Evolutionary conservation across 2,329 filamentous ascomycete species (phyloP), one percentile per base, ranked within the genome.

Genomic region (Trichoderma arundinaceum): DNA sequence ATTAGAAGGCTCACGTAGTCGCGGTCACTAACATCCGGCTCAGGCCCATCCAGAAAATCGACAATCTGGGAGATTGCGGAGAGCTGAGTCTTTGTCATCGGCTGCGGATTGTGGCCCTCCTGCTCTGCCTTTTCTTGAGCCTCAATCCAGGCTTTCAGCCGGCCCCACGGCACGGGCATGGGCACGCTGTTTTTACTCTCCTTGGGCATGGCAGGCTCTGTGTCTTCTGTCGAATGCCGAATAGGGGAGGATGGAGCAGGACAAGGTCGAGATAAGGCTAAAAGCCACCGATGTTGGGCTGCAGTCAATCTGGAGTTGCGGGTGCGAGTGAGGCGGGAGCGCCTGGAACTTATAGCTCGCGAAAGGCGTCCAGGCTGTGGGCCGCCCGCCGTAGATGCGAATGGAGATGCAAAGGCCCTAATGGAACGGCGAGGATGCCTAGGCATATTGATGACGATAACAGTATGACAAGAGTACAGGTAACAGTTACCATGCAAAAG

Each of bases 61-160:
- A 79, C 74, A 52, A 86, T 75, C 5, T 77, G 72, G 0, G 75
- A 72, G 32, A 86, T 71, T 15, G 81, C 79, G 44, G 74, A 72
- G 9, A 74, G 71, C 70, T 85, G 77, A 4, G 71, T 68, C 4
- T 74, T 72, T 0, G 77, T 76, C 35, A 84, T 70, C 0, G 77
- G 22, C 22, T 28, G 22, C 0, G 80, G 77, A 13, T 68, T 44
- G 48, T 12, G 22, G 7, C 73, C 73, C 41, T 74, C 67, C 7
- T 69, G 41, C 70, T 80, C 77, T 49, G 71, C 72, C 1, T 72
- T 71, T 64, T 81, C 79, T 57, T 83, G 79, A 19, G 74, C 52
- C 28, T 77, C 75, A 62, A 82, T 74, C 78, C 78, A 83, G 15
- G 69, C 71, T 57, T 76, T 77, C 60, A 83, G 69, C 17, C 71